phyloP scores from a whole-genome alignment of 2,329 filamentous ascomycete genomes.

The Hysterium pulicare region DNA sequence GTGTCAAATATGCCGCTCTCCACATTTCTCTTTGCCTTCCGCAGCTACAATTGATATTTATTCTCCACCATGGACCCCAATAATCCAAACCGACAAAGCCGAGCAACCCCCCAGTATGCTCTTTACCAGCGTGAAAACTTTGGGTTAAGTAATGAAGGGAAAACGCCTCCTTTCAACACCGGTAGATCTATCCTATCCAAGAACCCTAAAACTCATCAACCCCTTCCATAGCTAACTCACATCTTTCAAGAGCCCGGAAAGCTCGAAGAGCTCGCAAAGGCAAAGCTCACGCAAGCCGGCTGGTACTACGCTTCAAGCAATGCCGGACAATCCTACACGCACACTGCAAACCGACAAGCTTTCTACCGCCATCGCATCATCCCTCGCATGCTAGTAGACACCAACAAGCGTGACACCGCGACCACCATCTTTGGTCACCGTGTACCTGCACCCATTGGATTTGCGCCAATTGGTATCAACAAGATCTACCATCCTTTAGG shows the following conservation, averaged over 20 bases:
- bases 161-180: conserved; percentile 52
- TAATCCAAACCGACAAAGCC: conserved; percentile 49
- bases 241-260: conserved; percentile 49
- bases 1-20: no score
- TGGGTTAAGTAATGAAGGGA: conserved; percentile 51
- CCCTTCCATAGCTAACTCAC: not conserved
- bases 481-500: conserved; percentile 60
- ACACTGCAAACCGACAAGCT: conserved; percentile 58
- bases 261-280: conserved; percentile 56
- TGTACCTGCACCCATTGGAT: conserved; percentile 59
- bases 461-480: conserved; percentile 64
- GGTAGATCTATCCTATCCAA: conserved; percentile 25
- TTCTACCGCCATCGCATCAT: conserved; percentile 64
- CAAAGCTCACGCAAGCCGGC: conserved; percentile 55
- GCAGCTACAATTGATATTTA: no score
- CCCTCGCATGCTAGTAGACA: conserved; percentile 60
- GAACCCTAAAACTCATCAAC: not conserved
- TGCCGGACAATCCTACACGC: conserved; percentile 52
- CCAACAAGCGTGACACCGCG: conserved; percentile 55
- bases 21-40: no score
- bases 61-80: conserved; percentile 44
- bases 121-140: conserved; percentile 56
- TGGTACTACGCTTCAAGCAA: conserved; percentile 60
- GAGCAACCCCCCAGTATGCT: conserved; percentile 53
- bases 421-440: conserved; percentile 60